These are phyloP conservation scores for Codiaeum variegatum DNA, from an alignment of 441 rosid species.

Conservation along the genomic window DNA sequence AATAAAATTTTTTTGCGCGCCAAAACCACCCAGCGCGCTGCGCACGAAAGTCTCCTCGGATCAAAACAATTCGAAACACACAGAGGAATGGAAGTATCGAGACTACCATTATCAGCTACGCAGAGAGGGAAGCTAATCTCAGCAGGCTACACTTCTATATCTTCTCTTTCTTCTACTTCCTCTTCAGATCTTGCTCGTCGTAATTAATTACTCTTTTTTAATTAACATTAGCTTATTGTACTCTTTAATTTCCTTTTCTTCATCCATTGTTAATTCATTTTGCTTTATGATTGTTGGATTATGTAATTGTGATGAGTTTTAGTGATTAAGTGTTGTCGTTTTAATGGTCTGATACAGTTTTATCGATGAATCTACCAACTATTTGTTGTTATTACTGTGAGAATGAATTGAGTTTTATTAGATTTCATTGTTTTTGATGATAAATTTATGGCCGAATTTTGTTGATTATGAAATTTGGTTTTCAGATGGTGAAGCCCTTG, in stretches of 20 bases:
- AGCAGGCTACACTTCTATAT: constrained; percentile 59
- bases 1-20: constrained; percentile 7
- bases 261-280: neutral
- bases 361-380: constrained; percentile 10
- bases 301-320: neutral
- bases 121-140: constrained; percentile 67
- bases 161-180: constrained; percentile 56
- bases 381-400: constrained; percentile 27
- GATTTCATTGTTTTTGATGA: neutral
- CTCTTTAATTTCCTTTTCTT: neutral
- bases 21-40: neutral
- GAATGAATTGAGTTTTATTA: neutral
- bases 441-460: neutral
- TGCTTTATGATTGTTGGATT: neutral
- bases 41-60: neutral
- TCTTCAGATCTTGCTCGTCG: constrained; percentile 62
- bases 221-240: neutral
- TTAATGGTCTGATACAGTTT: neutral
- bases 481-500: constrained; percentile 58
- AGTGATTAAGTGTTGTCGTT: neutral
- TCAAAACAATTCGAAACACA: neutral
- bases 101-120: constrained; percentile 63
- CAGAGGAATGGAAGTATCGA: constrained; percentile 49
- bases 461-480: constrained; percentile 11
- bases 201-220: constrained; percentile 11